These are phyloP conservation scores for Gymnopus androsaceus DNA, from an alignment of 1,284 basidiomycete genomes.

Conservation along the genomic window DNA sequence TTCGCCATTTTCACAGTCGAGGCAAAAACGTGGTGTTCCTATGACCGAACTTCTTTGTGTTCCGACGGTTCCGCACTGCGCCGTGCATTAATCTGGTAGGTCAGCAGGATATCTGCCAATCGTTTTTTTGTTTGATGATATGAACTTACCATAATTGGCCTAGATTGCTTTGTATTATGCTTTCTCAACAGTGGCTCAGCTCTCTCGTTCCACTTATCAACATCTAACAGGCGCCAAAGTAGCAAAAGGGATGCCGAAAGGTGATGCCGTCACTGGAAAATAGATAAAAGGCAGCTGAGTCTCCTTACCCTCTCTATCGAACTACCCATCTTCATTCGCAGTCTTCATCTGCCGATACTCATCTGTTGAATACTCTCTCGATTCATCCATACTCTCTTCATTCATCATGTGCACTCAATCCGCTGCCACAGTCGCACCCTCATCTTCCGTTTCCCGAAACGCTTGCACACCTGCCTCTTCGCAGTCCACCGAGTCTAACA, in stretches of 20 bases:
- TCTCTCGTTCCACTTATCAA: background rate
- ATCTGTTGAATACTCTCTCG: background rate
- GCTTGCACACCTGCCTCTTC: background rate
- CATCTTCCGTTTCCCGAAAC: background rate
- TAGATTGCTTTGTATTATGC: background rate
- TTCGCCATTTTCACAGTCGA: background rate
- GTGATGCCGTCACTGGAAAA: background rate
- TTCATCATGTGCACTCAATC: slow-evolving; percentile 6
- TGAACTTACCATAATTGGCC: background rate
- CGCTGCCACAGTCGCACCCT: background rate
- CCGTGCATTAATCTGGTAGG: background rate
- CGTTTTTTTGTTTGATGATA: background rate
- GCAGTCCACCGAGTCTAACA: slow-evolving; percentile 17
- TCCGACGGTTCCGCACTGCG: background rate
- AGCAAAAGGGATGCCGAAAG: background rate
- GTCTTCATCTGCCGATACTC: background rate
- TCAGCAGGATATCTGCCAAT: background rate
- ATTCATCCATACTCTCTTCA: slow-evolving; percentile 16
- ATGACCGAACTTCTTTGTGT: slow-evolving; percentile 2
- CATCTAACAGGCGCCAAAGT: background rate
- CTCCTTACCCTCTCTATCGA: background rate
- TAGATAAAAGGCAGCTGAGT: background rate
- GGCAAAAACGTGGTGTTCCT: slow-evolving; percentile 11
- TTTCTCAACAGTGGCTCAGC: background rate
- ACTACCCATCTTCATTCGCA: background rate